Evolutionary conservation across 1,284 basidiomycete genomes (phyloP), one percentile per base, ranked within the genome.

Genomic region (Amylostereum areolatum): DNA sequence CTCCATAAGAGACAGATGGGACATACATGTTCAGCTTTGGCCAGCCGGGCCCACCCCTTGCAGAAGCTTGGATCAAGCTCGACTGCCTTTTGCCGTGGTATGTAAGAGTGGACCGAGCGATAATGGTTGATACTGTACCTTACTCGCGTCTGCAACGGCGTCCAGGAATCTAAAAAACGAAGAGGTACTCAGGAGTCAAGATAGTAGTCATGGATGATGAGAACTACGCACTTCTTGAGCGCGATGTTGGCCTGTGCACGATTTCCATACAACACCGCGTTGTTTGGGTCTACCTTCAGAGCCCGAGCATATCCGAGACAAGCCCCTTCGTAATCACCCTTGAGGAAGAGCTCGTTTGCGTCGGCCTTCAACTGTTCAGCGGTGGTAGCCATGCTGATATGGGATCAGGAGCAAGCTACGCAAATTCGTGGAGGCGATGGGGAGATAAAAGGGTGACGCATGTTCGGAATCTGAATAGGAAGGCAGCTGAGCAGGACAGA

Each of bases 41-140:
- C 65, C 39, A 64, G 52, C 46, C 67, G 59, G 42, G 56, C 64
- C 65, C 66, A 67, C 27, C 61, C 66, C 52, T 68, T 69, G 31
- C 59, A 54, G 44, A 65, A 68, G 9, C 53, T 59, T 7, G 67
- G 62, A 47, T 67, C 62, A 24, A 68, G 52, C 29, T 64, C 53
- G n/a, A 58, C 60, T 5, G 67, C 66, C 63, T 68, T 37, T 2
- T 37, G 40, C 7, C 18, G 18, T 18, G 27, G 18, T 25, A 25
- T 10, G 18, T 8, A 35, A 35, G 34, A 35, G 34, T 8, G n/a
- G 9, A 35, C 8, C n/a, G 34, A 35, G 34, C 9, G 9, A n/a
- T n/a, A 9, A 35, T 8, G 42, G 28, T 27, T 18, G 7, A 45
- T 25, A 9, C 7, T 24, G n/a, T 31, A 46, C 45, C 45, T 46